Evolutionary conservation across 2,329 filamentous ascomycete genomes (phyloP).

Genomic region (Fusarium incarnatum): DNA sequence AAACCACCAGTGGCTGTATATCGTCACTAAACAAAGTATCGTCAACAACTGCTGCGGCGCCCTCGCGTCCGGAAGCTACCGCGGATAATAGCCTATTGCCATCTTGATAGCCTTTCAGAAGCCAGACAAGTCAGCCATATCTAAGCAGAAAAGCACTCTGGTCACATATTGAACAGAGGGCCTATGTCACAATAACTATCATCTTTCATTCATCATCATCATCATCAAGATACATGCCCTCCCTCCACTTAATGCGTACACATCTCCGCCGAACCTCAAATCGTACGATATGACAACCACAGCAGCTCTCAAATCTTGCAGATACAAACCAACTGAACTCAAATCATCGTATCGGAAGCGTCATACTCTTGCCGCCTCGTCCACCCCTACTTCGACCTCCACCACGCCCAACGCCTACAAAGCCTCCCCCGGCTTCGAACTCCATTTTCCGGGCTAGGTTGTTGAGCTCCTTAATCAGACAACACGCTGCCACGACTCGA

Average conservation of each 20-base stretch:
- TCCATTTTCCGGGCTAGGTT: conserved; percentile 24
- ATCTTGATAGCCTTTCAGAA: neutral
- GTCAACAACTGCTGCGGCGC: neutral
- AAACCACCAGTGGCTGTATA: neutral
- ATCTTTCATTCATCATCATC: neutral
- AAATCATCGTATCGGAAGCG: conserved; percentile 36
- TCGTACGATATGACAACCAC: neutral
- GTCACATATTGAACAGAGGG: too few relatives aligned
- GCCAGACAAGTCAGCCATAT: neutral
- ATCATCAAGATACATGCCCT: neutral
- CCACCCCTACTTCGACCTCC: conserved; percentile 15
- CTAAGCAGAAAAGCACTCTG: neutral
- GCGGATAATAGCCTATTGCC: neutral
- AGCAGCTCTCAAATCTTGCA: neutral
- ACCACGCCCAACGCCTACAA: conserved; percentile 41
- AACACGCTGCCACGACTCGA: conserved; percentile 53
- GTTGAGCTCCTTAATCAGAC: conserved; percentile 47
- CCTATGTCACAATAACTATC: neutral
- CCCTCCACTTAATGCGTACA: neutral
- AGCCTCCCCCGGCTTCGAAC: conserved; percentile 39
- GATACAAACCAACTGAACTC: neutral
- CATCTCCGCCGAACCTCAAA: neutral
- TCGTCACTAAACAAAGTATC: neutral
- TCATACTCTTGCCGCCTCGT: conserved; percentile 15
- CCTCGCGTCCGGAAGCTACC: neutral